A percentile compares a stretch with the other conserved stretches of the same genome.
phyloP scores from a whole-genome alignment of 345 rosid species.

The Dovyalis caffra region DNA sequence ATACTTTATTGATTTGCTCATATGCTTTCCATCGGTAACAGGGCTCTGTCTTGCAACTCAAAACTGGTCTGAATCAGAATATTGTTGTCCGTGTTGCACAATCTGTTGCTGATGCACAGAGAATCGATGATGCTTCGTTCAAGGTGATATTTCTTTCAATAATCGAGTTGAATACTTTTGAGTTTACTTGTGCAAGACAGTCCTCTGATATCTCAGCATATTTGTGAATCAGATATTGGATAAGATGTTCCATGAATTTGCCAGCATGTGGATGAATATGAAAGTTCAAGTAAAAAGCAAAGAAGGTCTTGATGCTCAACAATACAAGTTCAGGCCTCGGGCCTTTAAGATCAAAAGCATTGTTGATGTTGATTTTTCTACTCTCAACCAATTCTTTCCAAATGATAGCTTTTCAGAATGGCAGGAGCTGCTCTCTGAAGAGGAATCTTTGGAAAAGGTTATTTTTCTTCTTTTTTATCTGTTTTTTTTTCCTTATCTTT shows the following conservation, averaged over 20 bases:
- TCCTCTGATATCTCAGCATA: constrained; percentile 25
- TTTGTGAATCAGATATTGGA: constrained; percentile 56
- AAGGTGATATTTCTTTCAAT: constrained; percentile 42
- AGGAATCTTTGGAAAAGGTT: constrained; percentile 55
- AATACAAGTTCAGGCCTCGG: constrained; percentile 74
- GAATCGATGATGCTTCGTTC: constrained; percentile 63
- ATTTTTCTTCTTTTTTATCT: constrained; percentile 17
- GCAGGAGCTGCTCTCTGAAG: constrained; percentile 69
- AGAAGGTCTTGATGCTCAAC: constrained; percentile 56
- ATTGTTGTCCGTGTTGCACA: constrained; percentile 61
- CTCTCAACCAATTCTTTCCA: constrained; percentile 50
- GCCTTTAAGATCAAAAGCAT: constrained; percentile 67
- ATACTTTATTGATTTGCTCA: constrained; percentile 1
- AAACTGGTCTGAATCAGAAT: constrained; percentile 53
- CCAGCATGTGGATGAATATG: constrained; percentile 71
- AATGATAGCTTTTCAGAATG: constrained; percentile 68
- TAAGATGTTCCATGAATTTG: constrained; percentile 56
- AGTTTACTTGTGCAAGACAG: neutral
- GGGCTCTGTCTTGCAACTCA: constrained; percentile 56
- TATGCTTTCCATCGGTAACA: constrained; percentile 26
- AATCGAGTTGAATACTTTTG: constrained; percentile 9
- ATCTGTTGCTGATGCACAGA: constrained; percentile 51
- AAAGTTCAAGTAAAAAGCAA: constrained; percentile 60
- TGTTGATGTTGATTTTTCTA: constrained; percentile 69
- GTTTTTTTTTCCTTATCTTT: no score